These are phyloP conservation scores for Psilocybe azurescens DNA, from an alignment of 768 basidiomycete genomes.

Conservation along the genomic window DNA sequence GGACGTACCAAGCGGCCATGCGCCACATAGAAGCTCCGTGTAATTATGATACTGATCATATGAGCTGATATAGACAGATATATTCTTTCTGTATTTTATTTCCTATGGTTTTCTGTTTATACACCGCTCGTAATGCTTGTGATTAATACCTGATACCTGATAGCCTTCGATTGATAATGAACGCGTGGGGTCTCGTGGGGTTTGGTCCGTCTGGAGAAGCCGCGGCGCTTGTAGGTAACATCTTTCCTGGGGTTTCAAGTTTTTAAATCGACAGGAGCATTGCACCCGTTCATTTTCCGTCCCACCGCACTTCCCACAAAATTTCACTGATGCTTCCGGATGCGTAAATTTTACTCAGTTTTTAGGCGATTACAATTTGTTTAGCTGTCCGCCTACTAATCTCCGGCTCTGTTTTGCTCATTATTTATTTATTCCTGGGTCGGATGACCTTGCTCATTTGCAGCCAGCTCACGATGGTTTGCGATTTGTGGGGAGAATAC, in stretches of 20 bases:
- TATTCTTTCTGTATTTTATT: neutral
- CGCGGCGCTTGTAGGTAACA: neutral
- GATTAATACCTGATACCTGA: neutral
- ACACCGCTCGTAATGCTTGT: neutral
- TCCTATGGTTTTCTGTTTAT: neutral
- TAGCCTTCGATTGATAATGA: neutral
- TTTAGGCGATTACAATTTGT: neutral
- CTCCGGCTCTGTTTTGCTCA: neutral
- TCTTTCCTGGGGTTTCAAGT: neutral
- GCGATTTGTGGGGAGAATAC: too few species aligned
- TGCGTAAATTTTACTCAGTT: neutral
- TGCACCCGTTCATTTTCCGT: neutral
- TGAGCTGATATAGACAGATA: neutral
- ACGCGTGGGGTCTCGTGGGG: neutral
- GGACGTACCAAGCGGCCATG: neutral
- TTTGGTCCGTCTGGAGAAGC: neutral
- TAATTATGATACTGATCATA: neutral
- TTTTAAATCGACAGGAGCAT: neutral
- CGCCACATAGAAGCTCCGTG: neutral
- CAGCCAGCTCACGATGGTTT: too few species aligned
- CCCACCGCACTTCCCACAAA: neutral
- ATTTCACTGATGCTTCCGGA: neutral
- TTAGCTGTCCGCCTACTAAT: neutral
- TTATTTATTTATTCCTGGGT: too few species aligned
- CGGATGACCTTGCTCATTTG: too few species aligned